Conservation (phyloP, 495 filamentous ascomycete species). For the Aspergillus carlsbadensis region DNA sequence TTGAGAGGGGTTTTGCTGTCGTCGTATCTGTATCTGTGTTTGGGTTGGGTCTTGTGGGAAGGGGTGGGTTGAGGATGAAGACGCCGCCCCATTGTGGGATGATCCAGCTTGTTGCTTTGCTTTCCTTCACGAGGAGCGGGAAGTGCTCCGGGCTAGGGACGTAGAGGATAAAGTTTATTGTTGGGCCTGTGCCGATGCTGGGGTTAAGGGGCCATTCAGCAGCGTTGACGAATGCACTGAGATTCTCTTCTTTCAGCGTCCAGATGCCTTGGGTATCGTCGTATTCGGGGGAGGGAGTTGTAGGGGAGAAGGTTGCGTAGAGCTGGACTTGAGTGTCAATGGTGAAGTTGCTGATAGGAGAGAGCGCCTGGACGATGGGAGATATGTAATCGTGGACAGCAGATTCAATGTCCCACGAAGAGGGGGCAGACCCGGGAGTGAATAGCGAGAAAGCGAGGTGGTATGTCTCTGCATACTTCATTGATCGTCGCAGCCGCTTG, state of each 20-base stretch:
- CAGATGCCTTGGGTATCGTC: constrained; percentile 53
- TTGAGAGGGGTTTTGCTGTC: constrained; percentile 11
- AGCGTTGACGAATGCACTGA: constrained; percentile 93
- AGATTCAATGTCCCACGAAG: constrained; percentile 86
- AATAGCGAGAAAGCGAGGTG: constrained; percentile 96
- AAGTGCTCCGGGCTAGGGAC: constrained; percentile 61
- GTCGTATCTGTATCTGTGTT: too few species aligned
- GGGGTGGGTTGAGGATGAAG: constrained; percentile 67
- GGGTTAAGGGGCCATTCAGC: constrained; percentile 97
- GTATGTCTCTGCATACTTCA: constrained; percentile 92
- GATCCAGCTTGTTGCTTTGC: constrained; percentile 83
- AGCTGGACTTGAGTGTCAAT: constrained; percentile 95
- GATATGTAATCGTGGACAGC: constrained; percentile 79
- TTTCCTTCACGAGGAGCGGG: constrained; percentile 65
- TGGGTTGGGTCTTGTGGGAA: constrained; percentile 22
- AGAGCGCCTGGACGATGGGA: constrained; percentile 75
- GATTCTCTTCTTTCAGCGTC: constrained; percentile 79
- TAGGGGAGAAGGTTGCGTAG: constrained; percentile 76
- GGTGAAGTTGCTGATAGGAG: constrained; percentile 89
- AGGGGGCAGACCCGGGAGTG: constrained; percentile 71
- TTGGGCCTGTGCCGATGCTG: constrained; percentile 88
- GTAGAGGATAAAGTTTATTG: constrained; percentile 93
- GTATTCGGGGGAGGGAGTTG: constrained; percentile 59
- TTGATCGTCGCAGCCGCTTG: constrained; percentile 68
- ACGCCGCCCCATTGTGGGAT: constrained; percentile 98